These are phyloP conservation scores for Auriculariales sp. DNA, from an alignment of 768 basidiomycete genomes.

Conservation along the genomic window DNA sequence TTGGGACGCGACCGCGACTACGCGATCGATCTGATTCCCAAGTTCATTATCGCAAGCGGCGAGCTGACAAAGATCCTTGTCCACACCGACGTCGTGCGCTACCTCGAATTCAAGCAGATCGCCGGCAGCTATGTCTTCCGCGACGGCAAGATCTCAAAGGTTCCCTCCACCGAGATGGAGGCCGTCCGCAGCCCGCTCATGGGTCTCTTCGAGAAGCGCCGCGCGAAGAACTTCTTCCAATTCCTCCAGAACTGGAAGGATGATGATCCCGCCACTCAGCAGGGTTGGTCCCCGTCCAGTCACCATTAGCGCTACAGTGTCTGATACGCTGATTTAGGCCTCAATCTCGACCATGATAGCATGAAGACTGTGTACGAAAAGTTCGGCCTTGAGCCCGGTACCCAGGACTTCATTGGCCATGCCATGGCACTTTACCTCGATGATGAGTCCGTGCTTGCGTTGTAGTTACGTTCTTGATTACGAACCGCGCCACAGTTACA, in stretches of 20 bases:
- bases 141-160: slow-evolving; percentile 93
- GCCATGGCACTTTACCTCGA: slow-evolving; percentile 98
- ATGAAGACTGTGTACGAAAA: slow-evolving; percentile 96
- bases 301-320: not conserved
- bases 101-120: slow-evolving; percentile 99
- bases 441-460: slow-evolving; percentile 60
- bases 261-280: slow-evolving; percentile 89
- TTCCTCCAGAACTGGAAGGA: slow-evolving; percentile 94
- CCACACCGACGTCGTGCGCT: slow-evolving; percentile 95
- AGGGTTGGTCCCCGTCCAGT: slow-evolving; percentile 40
- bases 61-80: slow-evolving; percentile 97
- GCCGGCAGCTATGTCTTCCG: slow-evolving; percentile 96
- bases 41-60: slow-evolving; percentile 97
- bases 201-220: slow-evolving; percentile 97
- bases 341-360: slow-evolving; percentile 77
- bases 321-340: slow-evolving; percentile 29
- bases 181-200: slow-evolving; percentile 89
- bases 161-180: slow-evolving; percentile 95
- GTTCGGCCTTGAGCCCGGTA: slow-evolving; percentile 92
- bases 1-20: slow-evolving; percentile 97
- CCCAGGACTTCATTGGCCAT: slow-evolving; percentile 98
- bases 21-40: slow-evolving; percentile 93
- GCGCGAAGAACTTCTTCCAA: slow-evolving; percentile 97
- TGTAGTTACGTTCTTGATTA: not conserved
- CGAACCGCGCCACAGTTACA: slow-evolving; percentile 45